Evolutionary conservation across 2,329 filamentous ascomycete genomes (phyloP), one percentile per base, ranked within the genome.

Genomic region (Delphinella strobiligena): DNA sequence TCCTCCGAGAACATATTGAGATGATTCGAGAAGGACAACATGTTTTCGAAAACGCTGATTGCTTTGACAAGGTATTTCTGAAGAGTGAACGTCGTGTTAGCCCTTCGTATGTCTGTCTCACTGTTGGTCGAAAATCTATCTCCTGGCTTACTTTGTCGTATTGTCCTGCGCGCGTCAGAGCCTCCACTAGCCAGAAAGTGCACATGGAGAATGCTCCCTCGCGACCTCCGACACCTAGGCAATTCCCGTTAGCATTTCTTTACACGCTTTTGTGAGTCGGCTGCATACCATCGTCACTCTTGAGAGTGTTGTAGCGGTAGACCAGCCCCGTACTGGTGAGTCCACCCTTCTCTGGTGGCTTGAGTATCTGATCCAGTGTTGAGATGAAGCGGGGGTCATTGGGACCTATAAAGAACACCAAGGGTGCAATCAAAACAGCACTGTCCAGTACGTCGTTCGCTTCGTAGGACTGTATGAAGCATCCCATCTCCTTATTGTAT

Each of bases 171-270:
- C 82, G 70, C 19, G 80, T 83, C 61, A 87, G 70, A 17, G 82
- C 80, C 59, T 87, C 82, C 10, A 87, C 80, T 0, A 86, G 72
- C 82, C 82, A 87, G 56, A 87, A 87, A 1, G 81, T 87, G 53
- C 81, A 85, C 80, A 87, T 86, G 52, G 72, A 78, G 54, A 87
- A 87, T 15, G 81, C 80, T 16, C 82, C 82, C 59, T 87, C 82
- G 37, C 72, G 68, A 14, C 82, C 82, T 29, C 80, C 80, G 7
- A 87, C 79, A 19, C 80, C 79, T 81, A 47, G 5, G 12, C 9
- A 35, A 17, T 2, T 7, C 8, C 15, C 2, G 15, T 37, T n/a
- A n/a, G n/a, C n/a, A n/a, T n/a, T n/a, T n/a, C n/a, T n/a, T n/a
- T n/a, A n/a, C n/a, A n/a, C n/a, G 15, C 9, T 11, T 9, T 8